These are phyloP conservation scores for Globisporangium alternatum DNA, from an alignment of 352 stramenopile species.

Conservation along the genomic window DNA sequence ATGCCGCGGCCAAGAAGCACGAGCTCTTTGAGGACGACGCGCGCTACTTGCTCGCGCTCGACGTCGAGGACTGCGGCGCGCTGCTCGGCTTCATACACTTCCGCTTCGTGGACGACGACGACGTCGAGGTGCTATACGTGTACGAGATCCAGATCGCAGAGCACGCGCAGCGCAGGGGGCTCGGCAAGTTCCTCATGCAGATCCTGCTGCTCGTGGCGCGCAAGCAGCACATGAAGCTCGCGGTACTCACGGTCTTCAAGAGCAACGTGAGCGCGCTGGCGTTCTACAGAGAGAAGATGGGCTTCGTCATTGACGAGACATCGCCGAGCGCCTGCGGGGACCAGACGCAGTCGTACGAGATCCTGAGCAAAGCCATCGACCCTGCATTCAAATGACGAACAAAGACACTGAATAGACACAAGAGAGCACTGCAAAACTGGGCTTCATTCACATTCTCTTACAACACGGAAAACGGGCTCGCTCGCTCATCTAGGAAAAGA, in stretches of 20 bases:
- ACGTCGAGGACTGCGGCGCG: constrained; percentile 11
- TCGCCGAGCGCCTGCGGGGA: constrained; percentile 84
- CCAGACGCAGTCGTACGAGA: constrained; percentile 76
- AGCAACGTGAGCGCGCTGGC: constrained; percentile 76
- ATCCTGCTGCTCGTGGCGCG: constrained; percentile 81
- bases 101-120: constrained; percentile 92
- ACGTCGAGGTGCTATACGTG: constrained; percentile 89
- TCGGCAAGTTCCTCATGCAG: constrained; percentile 92
- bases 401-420: neutral
- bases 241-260: constrained; percentile 95
- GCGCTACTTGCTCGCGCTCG: constrained; percentile 76
- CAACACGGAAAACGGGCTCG: constrained; percentile 6
- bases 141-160: constrained; percentile 92
- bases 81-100: constrained; percentile 90
- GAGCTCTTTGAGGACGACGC: constrained; percentile 88
- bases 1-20: constrained; percentile 71
- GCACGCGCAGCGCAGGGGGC: constrained; percentile 56
- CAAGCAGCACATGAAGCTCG: constrained; percentile 80
- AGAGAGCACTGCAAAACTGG: constrained; percentile 12
- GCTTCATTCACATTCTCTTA: constrained; percentile 14
- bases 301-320: constrained; percentile 88
- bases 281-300: constrained; percentile 89
- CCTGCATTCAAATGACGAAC: constrained; percentile 11
- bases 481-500: neutral
- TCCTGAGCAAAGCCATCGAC: constrained; percentile 69